These are phyloP conservation scores for Fusarium virguliforme DNA, from an alignment of 2,329 filamentous ascomycete species.

Conservation along the genomic window DNA sequence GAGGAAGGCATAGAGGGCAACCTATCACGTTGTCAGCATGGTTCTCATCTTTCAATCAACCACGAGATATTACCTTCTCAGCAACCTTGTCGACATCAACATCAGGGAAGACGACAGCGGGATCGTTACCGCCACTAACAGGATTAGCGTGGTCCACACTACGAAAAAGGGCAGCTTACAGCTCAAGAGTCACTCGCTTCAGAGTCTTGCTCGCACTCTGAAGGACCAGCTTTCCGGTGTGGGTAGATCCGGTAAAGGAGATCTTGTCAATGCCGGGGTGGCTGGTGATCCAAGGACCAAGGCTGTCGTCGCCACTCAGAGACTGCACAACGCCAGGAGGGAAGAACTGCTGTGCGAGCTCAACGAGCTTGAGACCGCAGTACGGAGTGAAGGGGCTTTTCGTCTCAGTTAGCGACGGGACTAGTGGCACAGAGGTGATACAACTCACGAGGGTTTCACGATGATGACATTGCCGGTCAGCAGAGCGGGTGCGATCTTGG, in stretches of 20 bases:
- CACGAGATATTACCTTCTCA: slow-evolving; percentile 53
- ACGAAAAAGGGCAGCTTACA: slow-evolving; percentile 48
- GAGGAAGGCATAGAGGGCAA: slow-evolving; percentile 67
- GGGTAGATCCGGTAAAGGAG: slow-evolving; percentile 74
- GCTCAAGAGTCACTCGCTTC: slow-evolving; percentile 74
- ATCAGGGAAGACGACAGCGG: slow-evolving; percentile 72
- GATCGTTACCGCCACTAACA: slow-evolving; percentile 68
- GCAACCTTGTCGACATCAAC: slow-evolving; percentile 64
- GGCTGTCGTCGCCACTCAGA: slow-evolving; percentile 72
- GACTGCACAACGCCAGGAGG: slow-evolving; percentile 75
- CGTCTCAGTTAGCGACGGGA: background rate
- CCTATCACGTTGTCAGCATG: slow-evolving; percentile 14
- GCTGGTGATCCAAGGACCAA: slow-evolving; percentile 72
- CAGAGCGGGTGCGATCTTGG: slow-evolving; percentile 71
- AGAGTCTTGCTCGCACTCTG: slow-evolving; percentile 69
- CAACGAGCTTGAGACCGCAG: slow-evolving; percentile 71
- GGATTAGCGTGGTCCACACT: slow-evolving; percentile 37
- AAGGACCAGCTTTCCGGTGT: slow-evolving; percentile 75
- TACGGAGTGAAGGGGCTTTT: slow-evolving; percentile 69
- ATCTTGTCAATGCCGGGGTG: slow-evolving; percentile 75
- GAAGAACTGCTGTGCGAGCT: slow-evolving; percentile 71
- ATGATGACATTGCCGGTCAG: slow-evolving; percentile 71
- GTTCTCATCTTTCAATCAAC: fast-evolving
- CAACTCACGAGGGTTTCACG: slow-evolving; percentile 69
- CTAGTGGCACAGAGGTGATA: background rate